Evolutionary conservation across 805 yeast genomes (phyloP).

Genomic region (Candida ponderosae): DNA sequence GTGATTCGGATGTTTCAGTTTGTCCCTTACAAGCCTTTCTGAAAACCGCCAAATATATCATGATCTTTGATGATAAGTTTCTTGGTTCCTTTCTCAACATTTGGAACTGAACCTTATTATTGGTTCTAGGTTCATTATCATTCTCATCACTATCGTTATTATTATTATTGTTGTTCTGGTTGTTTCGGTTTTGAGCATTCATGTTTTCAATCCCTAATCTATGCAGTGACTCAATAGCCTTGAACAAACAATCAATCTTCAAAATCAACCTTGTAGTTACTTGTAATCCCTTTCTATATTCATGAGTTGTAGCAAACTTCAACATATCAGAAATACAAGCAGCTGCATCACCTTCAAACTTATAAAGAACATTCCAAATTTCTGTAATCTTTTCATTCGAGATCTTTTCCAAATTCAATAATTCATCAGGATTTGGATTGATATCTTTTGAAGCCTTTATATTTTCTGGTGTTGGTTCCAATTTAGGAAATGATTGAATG

Average conservation of each 20-base stretch:
- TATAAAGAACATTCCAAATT: conserved; percentile 83
- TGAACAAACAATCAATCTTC: conserved; percentile 69
- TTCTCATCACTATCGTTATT: conserved; percentile 1
- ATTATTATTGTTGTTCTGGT: conserved; percentile 6
- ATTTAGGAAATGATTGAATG: conserved; percentile 23
- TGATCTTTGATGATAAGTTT: conserved; percentile 79
- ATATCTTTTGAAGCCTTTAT: conserved; percentile 17
- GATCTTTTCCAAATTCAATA: conserved; percentile 51
- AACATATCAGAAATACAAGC: conserved; percentile 88
- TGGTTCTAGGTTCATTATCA: conserved; percentile 4
- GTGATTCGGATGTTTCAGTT: conserved; percentile 35
- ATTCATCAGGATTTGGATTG: conserved; percentile 36
- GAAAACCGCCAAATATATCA: conserved; percentile 79
- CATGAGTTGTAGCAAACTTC: conserved; percentile 69
- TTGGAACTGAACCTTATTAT: conserved; percentile 5
- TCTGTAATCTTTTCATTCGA: conserved; percentile 52
- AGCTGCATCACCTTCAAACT: conserved; percentile 87
- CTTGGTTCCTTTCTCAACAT: conserved; percentile 44
- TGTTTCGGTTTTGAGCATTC: conserved; percentile 1
- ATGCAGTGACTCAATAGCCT: conserved; percentile 54
- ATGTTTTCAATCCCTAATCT: conserved; percentile 16
- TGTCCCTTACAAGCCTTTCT: conserved; percentile 45
- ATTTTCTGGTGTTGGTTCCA: conserved; percentile 18
- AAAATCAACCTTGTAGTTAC: conserved; percentile 68
- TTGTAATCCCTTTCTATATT: conserved; percentile 56